Evolutionary conservation across 2,329 filamentous ascomycete genomes (phyloP).

Genomic region (Rhynchosporium agropyri): DNA sequence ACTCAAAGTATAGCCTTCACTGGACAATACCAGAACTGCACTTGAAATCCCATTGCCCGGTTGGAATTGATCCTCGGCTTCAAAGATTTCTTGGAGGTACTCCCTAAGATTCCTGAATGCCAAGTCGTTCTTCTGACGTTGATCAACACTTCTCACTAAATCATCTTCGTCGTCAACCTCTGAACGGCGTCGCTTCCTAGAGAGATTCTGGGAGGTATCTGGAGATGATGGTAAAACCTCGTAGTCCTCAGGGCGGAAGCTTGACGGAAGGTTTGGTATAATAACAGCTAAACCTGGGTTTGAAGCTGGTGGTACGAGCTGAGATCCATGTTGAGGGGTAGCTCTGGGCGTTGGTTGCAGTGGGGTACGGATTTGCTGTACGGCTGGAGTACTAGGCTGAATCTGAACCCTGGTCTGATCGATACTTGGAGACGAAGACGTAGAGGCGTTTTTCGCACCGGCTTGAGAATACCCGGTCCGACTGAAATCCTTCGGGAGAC

Average conservation of each 20-base stretch:
- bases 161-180: constrained; percentile 57
- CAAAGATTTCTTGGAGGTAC: constrained; percentile 72
- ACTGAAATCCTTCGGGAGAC: constrained; percentile 30
- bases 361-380: constrained; percentile 44
- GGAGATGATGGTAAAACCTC: constrained; percentile 38
- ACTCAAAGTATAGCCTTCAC: constrained; percentile 67
- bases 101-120: constrained; percentile 71
- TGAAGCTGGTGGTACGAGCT: constrained; percentile 20
- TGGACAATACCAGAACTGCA: constrained; percentile 55
- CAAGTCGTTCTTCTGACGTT: constrained; percentile 78
- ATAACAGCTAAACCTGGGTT: constrained; percentile 32
- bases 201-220: constrained; percentile 33
- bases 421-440: not conserved
- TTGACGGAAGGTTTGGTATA: constrained; percentile 34
- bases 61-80: constrained; percentile 72
- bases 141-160: constrained; percentile 68
- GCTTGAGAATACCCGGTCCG: constrained; percentile 34
- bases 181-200: constrained; percentile 54
- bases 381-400: constrained; percentile 30
- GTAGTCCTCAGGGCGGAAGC: constrained; percentile 39
- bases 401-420: constrained; percentile 2
- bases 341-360: constrained; percentile 1
- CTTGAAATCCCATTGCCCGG: constrained; percentile 48
- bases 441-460: not conserved
- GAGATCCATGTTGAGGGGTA: constrained; percentile 12